These are phyloP conservation scores for Reutealis trisperma DNA, from an alignment of 345 rosid genomes.

Conservation along the genomic window DNA sequence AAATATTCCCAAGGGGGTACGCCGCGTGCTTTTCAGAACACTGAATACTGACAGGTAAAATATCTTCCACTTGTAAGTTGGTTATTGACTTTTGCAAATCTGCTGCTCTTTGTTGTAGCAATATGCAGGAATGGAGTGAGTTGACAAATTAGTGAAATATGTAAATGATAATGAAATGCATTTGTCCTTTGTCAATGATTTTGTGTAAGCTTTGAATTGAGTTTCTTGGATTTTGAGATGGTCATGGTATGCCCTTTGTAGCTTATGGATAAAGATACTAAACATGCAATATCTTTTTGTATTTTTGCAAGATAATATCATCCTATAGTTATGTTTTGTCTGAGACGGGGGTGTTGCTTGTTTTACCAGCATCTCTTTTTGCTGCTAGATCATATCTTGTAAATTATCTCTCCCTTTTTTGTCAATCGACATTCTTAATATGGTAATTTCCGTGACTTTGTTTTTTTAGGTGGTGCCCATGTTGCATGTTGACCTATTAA, in stretches of 20 bases:
- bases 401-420: no score
- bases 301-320: background rate
- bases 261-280: background rate
- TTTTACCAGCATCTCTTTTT: background rate
- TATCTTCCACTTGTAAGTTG: background rate
- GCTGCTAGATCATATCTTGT: no score
- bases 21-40: conserved; percentile 85
- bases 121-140: background rate
- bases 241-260: background rate
- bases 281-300: background rate
- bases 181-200: background rate
- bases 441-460: background rate
- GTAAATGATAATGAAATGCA: background rate
- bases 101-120: background rate
- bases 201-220: background rate
- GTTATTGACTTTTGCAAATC: background rate
- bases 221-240: background rate
- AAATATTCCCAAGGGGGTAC: conserved; percentile 72
- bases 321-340: background rate
- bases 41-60: conserved; percentile 75
- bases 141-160: background rate
- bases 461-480: background rate
- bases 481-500: background rate
- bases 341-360: background rate
- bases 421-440: no score